Percentiles rank a stretch among this genome's conserved stretches.
Evolutionary conservation across 768 basidiomycete genomes (phyloP).

Genomic region (Jaapia argillacea): DNA sequence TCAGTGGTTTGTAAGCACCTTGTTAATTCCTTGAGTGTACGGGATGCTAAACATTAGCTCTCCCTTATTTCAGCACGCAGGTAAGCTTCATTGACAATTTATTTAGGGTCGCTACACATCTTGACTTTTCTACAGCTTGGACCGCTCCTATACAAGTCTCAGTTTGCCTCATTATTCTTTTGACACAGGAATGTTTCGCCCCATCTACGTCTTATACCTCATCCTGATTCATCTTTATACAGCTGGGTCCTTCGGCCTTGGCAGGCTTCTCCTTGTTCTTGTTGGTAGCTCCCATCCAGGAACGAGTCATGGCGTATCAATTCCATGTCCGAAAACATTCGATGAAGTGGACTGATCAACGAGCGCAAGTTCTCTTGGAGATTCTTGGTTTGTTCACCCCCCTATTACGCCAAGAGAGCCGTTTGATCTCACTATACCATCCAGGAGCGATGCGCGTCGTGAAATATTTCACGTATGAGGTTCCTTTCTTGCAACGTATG

Average conservation of each 20-base stretch:
- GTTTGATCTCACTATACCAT: not conserved
- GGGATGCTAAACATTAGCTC: not conserved
- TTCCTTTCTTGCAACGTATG: constrained; percentile 54
- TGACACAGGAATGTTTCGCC: constrained; percentile 36
- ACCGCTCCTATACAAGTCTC: constrained; percentile 59
- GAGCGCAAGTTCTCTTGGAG: constrained; percentile 57
- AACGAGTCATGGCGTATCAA: constrained; percentile 50
- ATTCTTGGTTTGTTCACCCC: too few relatives aligned
- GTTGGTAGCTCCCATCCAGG: constrained; percentile 52
- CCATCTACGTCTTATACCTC: not conserved
- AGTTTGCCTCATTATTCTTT: constrained; percentile 49
- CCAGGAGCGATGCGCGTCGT: constrained; percentile 70
- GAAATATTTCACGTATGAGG: constrained; percentile 69
- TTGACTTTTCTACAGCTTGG: constrained; percentile 53
- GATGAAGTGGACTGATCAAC: constrained; percentile 52
- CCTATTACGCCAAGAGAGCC: constrained; percentile 7
- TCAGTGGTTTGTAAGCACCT: constrained; percentile 59
- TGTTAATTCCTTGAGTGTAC: not conserved
- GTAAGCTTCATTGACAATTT: too few relatives aligned
- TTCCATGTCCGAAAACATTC: constrained; percentile 41
- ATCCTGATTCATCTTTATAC: constrained; percentile 3
- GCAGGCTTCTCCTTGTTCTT: constrained; percentile 63
- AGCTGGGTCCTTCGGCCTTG: constrained; percentile 63
- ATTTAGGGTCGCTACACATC: too few relatives aligned
- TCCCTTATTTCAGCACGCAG: too few relatives aligned